Evolutionary conservation across 441 rosid species (phyloP).

Genomic region (Corymbia citriodora): DNA sequence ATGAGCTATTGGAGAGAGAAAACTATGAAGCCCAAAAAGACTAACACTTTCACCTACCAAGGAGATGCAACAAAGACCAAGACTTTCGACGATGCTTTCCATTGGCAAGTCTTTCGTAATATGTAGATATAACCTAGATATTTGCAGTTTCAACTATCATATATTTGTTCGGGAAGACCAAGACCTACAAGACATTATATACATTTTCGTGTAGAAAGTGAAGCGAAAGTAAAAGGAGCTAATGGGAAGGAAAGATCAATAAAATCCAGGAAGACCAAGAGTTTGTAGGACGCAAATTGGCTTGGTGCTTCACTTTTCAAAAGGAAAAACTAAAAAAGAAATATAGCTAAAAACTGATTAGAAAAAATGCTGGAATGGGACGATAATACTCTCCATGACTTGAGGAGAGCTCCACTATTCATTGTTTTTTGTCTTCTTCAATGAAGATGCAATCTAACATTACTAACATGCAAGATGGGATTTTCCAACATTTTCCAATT

Average conservation of each 20-base stretch:
- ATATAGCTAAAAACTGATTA: not conserved
- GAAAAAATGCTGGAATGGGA: not conserved
- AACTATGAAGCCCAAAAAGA: too few relatives aligned
- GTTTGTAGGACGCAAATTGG: not conserved
- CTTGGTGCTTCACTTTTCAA: not conserved
- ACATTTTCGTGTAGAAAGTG: not conserved
- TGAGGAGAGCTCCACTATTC: not conserved
- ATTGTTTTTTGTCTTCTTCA: too few relatives aligned
- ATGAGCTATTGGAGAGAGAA: too few relatives aligned
- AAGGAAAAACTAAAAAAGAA: too few relatives aligned
- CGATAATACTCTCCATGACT: not conserved
- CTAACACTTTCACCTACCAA: fast-evolving
- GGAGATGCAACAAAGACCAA: not conserved
- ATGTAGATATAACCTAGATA: too few relatives aligned
- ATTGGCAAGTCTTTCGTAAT: too few relatives aligned
- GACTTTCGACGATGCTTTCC: too few relatives aligned
- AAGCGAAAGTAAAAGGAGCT: not conserved
- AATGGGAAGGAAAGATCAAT: not conserved
- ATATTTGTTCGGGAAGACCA: too few relatives aligned
- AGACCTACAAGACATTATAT: not conserved
- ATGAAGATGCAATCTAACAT: not conserved
- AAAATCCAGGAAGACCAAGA: not conserved
- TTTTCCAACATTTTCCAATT: not conserved
- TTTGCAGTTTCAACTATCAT: too few relatives aligned
- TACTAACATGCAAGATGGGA: not conserved